Evolutionary conservation across 2,329 filamentous ascomycete genomes (phyloP).

Genomic region (Trichoderma koningiopsis): DNA sequence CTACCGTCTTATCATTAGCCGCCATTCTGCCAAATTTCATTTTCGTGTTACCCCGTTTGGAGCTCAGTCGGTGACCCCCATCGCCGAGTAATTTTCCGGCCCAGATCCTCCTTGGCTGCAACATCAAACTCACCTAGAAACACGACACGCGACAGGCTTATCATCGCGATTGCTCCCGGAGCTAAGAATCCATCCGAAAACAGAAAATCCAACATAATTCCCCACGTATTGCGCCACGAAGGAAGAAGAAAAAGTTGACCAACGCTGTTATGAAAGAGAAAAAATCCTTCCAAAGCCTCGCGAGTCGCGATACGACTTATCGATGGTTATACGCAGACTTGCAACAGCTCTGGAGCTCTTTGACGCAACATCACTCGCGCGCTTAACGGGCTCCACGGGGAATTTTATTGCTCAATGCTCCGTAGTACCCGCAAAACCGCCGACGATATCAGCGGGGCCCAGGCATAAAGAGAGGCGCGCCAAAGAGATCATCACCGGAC

Average conservation of each 20-base stretch:
- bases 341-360: neutral
- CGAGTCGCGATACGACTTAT: neutral
- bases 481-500: neutral
- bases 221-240: neutral
- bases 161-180: neutral
- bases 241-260: neutral
- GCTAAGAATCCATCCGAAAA: neutral
- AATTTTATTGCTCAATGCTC: neutral
- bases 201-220: neutral
- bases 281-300: neutral
- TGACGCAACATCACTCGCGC: slow-evolving; percentile 22
- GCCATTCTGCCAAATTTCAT: neutral
- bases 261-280: neutral
- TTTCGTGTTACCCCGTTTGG: neutral
- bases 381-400: slow-evolving; percentile 19
- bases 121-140: neutral
- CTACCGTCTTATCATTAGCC: neutral
- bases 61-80: neutral
- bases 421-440: slow-evolving; percentile 23
- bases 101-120: neutral
- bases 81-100: slow-evolving; percentile 14
- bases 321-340: neutral
- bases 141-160: neutral
- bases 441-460: slow-evolving; percentile 23
- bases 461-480: neutral